Base-by-base conservation (phyloP, 1,284 basidiomycete genomes). In the Laetiporus sulphureus region DNA sequence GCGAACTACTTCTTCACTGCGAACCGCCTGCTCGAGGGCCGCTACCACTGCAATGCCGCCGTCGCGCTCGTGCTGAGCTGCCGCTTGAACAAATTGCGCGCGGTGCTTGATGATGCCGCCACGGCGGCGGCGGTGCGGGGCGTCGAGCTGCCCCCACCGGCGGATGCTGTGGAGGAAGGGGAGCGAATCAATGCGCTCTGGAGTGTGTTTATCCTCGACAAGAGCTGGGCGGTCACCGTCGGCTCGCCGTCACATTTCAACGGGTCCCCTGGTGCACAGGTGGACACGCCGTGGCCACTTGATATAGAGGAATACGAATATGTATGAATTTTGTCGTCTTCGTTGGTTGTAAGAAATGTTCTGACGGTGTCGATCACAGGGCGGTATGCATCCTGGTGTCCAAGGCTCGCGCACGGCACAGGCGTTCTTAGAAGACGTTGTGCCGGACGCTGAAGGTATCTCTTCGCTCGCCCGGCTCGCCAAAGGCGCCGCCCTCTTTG, bases 1-100 rank as follows among this genome's bases (percentile, higher is more conserved):
- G 64, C 69, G 1, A 62, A 62, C 38, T 73, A 71, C 48, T 69
- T 68, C 52, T 63, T 69, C 41, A 59, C 60, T 23, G 54, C 62
- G 29, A 64, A 61, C 4, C 59, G 65, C 13, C 55, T 63, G 22
- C 54, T 73, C 0, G 68, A 73, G 50, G 71, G 68, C 5, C 55
- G 59, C 16, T 67, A 67, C 43, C 68, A 72, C 49, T 59, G 63
- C 19, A 64, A 63, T 31, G 63, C 65, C 1, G 69, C 68, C 0
- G 53, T 63, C 0, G 66, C 68, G 0, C 51, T 71, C 8, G 59
- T 61, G 4, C 47, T 71, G 25, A 63, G 61, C 37, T 55, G 56
- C 24, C 40, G 56, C 10, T 54, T 62, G 15, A 56, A 62, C 24
- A 54, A 59, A 25, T 55, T 63, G 15, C 57, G 61, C 35, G 51